Conservation (phyloP, 345 rosid species). For the Trapa incisa region DNA sequence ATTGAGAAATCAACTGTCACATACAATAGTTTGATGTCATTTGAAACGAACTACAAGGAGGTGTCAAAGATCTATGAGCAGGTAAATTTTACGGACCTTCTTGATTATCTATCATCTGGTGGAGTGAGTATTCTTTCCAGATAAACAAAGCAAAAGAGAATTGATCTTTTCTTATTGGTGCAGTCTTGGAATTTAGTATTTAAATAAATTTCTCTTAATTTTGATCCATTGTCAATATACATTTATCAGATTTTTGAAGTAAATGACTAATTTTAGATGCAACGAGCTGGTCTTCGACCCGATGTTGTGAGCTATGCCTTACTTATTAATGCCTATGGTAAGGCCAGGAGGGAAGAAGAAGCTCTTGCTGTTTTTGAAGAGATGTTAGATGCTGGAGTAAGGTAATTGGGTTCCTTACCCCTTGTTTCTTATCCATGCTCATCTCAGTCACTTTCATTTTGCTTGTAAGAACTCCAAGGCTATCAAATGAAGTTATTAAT, state of each 20-base stretch:
- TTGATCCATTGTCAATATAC: background rate
- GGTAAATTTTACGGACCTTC: slow-evolving; percentile 28
- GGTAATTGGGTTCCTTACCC: slow-evolving; percentile 30
- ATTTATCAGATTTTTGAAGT: slow-evolving; percentile 4
- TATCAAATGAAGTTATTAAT: background rate
- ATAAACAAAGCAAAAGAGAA: background rate
- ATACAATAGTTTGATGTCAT: slow-evolving; percentile 87
- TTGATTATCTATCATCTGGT: background rate
- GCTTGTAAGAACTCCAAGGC: background rate
- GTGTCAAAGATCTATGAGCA: slow-evolving; percentile 92
- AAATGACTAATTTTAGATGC: slow-evolving; percentile 50
- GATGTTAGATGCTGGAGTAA: slow-evolving; percentile 92
- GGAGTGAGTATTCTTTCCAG: background rate
- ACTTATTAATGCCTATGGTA: slow-evolving; percentile 88
- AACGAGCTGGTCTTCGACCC: slow-evolving; percentile 69
- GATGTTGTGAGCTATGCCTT: slow-evolving; percentile 89
- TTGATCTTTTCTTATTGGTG: background rate
- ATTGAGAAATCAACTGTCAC: slow-evolving; percentile 66
- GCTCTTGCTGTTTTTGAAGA: slow-evolving; percentile 96
- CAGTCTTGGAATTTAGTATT: background rate
- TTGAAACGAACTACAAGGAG: slow-evolving; percentile 83
- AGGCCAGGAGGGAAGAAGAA: slow-evolving; percentile 93
- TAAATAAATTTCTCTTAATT: background rate
- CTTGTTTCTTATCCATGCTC: background rate
- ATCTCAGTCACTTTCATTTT: background rate